phyloP scores from a whole-genome alignment of 2,329 filamentous ascomycete species.

The Fusarium floridanum region DNA sequence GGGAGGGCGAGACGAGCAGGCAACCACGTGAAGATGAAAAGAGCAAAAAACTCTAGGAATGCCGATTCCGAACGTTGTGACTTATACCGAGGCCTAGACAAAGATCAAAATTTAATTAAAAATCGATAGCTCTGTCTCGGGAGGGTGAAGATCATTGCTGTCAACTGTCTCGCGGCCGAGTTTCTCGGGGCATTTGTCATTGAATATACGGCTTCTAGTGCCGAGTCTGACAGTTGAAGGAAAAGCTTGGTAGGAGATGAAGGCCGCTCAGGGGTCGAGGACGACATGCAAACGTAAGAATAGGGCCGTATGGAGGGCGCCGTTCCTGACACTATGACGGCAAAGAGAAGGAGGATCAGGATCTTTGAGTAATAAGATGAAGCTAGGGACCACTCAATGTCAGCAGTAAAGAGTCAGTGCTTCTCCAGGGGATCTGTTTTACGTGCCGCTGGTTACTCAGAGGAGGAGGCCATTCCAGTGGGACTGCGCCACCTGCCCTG shows the following conservation, averaged over 20 bases:
- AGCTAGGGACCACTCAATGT: neutral
- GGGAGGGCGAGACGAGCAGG: neutral
- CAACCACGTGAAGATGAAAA: neutral
- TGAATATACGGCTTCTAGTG: conserved; percentile 1
- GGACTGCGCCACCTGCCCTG: neutral
- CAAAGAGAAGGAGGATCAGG: conserved; percentile 3
- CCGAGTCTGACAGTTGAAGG: neutral
- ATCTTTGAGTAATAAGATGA: conserved; percentile 4
- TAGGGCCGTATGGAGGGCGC: conserved; percentile 17
- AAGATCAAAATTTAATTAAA: conserved; percentile 7
- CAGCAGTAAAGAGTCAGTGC: conserved; percentile 14
- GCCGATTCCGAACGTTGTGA: neutral
- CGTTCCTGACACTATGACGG: conserved; percentile 26
- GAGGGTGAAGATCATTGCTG: conserved; percentile 24
- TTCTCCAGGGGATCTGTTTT: conserved; percentile 2
- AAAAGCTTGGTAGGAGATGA: conserved; percentile 10
- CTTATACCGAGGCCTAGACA: conserved; percentile 1
- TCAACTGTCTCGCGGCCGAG: conserved; percentile 13
- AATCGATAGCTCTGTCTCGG: conserved; percentile 10
- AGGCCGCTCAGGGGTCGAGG: neutral
- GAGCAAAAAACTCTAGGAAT: neutral
- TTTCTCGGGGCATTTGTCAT: conserved; percentile 17
- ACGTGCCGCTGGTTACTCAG: neutral
- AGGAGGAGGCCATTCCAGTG: conserved; percentile 3
- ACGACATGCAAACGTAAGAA: conserved; percentile 3